Conservation (phyloP, 1,139 yeast genomes). For the Yamadazyma spencermartinsiae region DNA sequence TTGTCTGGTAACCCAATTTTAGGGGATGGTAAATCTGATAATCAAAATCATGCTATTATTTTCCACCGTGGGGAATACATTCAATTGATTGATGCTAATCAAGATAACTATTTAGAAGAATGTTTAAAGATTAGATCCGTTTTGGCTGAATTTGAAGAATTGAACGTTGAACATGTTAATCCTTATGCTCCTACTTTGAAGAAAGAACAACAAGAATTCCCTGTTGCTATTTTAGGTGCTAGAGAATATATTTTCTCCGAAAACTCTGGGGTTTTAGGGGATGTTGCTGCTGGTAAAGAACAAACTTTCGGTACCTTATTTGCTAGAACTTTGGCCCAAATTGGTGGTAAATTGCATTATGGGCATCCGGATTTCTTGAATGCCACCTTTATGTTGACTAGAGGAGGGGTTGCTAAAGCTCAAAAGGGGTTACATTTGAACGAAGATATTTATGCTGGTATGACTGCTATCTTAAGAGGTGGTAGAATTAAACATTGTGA, state of each 20-base stretch:
- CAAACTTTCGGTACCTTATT: constrained; percentile 98
- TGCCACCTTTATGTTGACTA: constrained; percentile 90
- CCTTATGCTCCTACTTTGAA: constrained; percentile 69
- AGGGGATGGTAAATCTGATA: constrained; percentile 99
- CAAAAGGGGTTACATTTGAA: constrained; percentile 98
- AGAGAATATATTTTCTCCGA: constrained; percentile 99
- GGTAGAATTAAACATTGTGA: constrained; percentile 99
- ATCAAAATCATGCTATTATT: constrained; percentile 94
- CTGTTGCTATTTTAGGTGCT: constrained; percentile 99
- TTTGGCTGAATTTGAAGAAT: constrained; percentile 96
- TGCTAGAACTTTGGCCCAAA: constrained; percentile 96
- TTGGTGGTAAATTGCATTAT: constrained; percentile 98
- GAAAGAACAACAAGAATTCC: constrained; percentile 46
- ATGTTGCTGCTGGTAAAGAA: constrained; percentile 99
- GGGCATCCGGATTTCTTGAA: constrained; percentile 99
- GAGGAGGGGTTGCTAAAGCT: constrained; percentile 99
- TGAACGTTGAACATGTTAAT: constrained; percentile 80
- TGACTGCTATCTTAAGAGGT: constrained; percentile 96
- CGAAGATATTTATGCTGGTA: constrained; percentile 99
- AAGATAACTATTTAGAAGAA: constrained; percentile 97
- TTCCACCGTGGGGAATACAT: constrained; percentile 99
- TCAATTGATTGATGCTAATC: constrained; percentile 97
- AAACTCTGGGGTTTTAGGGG: constrained; percentile 98
- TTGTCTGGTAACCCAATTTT: constrained; percentile 97
- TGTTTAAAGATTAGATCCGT: constrained; percentile 97